phyloP scores from a whole-genome alignment of 2,329 filamentous ascomycete genomes.

The Cordyceps cateniannulata region DNA sequence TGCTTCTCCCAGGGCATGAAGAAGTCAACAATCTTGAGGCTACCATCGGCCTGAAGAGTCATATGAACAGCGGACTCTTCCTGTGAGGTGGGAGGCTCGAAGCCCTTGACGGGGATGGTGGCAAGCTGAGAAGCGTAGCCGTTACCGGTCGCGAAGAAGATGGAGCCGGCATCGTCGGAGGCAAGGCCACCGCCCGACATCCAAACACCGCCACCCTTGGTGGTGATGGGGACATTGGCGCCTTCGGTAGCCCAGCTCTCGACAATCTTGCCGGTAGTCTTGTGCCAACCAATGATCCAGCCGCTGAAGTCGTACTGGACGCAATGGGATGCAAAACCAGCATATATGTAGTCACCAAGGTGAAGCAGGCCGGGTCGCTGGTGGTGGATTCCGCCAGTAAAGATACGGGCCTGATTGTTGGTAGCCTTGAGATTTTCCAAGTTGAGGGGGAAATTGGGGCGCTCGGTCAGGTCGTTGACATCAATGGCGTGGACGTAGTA shows the following conservation, averaged over 20 bases:
- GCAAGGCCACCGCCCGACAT: constrained; percentile 34
- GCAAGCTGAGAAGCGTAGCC: constrained; percentile 34
- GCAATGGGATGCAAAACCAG: constrained; percentile 49
- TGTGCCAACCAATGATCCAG: constrained; percentile 43
- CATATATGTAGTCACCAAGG: constrained; percentile 41
- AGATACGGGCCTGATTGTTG: constrained; percentile 42
- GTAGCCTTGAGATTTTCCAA: constrained; percentile 39
- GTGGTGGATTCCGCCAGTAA: constrained; percentile 45
- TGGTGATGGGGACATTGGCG: constrained; percentile 29
- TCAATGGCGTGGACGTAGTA: constrained; percentile 33
- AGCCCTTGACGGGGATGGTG: constrained; percentile 32
- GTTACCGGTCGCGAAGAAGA: constrained; percentile 34
- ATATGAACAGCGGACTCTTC: constrained; percentile 41
- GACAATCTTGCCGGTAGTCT: constrained; percentile 30
- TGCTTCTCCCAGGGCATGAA: constrained; percentile 49
- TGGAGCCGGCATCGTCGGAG: constrained; percentile 32
- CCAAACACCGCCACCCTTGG: constrained; percentile 38
- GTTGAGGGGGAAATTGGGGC: constrained; percentile 39
- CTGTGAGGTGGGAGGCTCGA: constrained; percentile 32
- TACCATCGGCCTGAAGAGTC: constrained; percentile 33
- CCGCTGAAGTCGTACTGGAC: constrained; percentile 51
- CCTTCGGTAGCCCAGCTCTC: constrained; percentile 36
- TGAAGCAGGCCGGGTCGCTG: constrained; percentile 44
- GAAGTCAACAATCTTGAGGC: constrained; percentile 41
- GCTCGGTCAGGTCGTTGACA: constrained; percentile 31